Evolutionary conservation across 441 rosid genomes (phyloP), one percentile per base, ranked within the genome.

Genomic region (Macaranga tanarius): DNA sequence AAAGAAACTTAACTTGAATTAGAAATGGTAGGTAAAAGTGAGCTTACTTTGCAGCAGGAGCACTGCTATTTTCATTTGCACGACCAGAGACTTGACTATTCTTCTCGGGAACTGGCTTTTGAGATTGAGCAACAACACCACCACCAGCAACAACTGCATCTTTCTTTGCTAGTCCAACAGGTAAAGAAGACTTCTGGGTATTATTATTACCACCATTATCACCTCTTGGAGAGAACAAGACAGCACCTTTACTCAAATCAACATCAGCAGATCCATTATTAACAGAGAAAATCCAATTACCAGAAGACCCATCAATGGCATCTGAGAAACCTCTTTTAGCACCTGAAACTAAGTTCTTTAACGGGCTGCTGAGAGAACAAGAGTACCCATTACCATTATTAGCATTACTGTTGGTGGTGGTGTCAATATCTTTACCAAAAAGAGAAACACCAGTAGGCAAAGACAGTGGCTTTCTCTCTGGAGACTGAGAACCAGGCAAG

Each of bases 321-420:
- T 89, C 89, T 13, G 86, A 81, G 76, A 89, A 89, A 42, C 79
- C 91, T 76, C 91, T 87, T 76, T 89, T 87, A 69, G 86, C 83
- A 42, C 91, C 91, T 54, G 87, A 84, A 22, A 81, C 83, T 9
- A 77, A 69, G 60, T 70, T 78, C 80, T 84, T 86, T 28, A 75
- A 65, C 16, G 89, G 82, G 70, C 65, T 70, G 17, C 5, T 48
- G 54, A 42, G 47, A 42, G 47, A 42, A 22, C 67, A 69, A 48
- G 80, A 16, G 66, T 65, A 79, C 73, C 75, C 82, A 67, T 67
- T 77, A 67, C 47, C 47, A 42, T 42, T 42, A 42, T 8, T 42
- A 42, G 47, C 8, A 42, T 2, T 42, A 10, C 12, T 42, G 13
- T 42, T 42, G 12, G 62, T 68, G 69, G 26, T 77, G 48, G 75